phyloP scores from a whole-genome alignment of 768 basidiomycete species.

The Rhizopogon salebrosus region DNA sequence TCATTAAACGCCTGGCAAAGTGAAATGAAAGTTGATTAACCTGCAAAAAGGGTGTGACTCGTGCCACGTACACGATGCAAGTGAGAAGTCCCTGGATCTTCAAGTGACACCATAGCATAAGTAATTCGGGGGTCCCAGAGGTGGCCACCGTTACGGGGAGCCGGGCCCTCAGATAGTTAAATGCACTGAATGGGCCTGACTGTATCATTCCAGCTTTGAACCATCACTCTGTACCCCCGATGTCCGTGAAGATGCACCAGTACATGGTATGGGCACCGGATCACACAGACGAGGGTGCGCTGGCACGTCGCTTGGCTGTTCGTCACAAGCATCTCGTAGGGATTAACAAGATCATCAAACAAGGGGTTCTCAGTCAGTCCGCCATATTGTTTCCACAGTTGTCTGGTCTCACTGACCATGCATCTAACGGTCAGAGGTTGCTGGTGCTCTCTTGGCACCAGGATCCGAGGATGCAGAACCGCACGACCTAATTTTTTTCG shows the following conservation, averaged over 20 bases:
- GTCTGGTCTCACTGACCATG: slow-evolving; percentile 8
- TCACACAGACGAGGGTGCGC: slow-evolving; percentile 51
- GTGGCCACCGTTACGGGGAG: too few species aligned
- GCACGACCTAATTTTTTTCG: slow-evolving; percentile 51
- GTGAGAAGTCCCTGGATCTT: too few species aligned
- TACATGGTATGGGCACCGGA: slow-evolving; percentile 64
- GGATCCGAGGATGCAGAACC: slow-evolving; percentile 45
- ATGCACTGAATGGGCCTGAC: too few species aligned
- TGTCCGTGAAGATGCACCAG: neutral
- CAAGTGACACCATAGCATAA: too few species aligned
- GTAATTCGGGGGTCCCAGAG: too few species aligned
- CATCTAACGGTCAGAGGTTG: slow-evolving; percentile 38
- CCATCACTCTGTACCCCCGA: too few species aligned
- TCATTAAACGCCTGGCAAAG: too few species aligned
- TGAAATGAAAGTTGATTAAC: too few species aligned
- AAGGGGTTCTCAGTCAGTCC: slow-evolving; percentile 49
- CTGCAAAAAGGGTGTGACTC: too few species aligned
- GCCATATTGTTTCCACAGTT: slow-evolving; percentile 1
- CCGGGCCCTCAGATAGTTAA: too few species aligned
- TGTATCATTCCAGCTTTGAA: too few species aligned
- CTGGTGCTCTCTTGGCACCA: slow-evolving; percentile 53
- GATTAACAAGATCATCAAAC: slow-evolving; percentile 35
- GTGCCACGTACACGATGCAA: too few species aligned
- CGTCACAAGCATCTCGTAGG: slow-evolving; percentile 45
- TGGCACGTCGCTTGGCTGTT: slow-evolving; percentile 52